phyloP scores from a whole-genome alignment of 768 basidiomycete genomes.

The Leucogyrophana mollusca region DNA sequence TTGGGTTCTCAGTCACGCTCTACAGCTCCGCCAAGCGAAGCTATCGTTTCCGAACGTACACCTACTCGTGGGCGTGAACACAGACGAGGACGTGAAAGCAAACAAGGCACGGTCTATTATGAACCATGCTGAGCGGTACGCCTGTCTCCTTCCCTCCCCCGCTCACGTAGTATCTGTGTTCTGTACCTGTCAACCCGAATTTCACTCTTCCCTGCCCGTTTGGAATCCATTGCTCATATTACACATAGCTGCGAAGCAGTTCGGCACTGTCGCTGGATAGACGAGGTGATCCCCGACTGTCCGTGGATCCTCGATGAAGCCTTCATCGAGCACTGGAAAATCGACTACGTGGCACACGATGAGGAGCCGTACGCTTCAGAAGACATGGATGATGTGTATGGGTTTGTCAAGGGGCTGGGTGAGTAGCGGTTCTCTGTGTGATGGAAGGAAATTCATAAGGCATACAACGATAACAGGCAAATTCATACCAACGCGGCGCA shows the following conservation, averaged over 20 bases:
- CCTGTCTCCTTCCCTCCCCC: constrained; percentile 5
- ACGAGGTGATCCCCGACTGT: constrained; percentile 86
- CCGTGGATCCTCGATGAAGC: constrained; percentile 87
- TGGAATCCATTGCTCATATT: no score
- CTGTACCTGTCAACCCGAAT: neutral
- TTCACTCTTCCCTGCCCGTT: no score
- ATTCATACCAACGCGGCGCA: constrained; percentile 94
- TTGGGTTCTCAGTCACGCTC: constrained; percentile 65
- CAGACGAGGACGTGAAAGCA: constrained; percentile 74
- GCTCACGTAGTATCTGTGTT: neutral
- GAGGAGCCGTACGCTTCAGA: constrained; percentile 81
- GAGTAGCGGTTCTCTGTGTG: constrained; percentile 14
- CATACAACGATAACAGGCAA: constrained; percentile 53
- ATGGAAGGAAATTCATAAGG: neutral
- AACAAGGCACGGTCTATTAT: constrained; percentile 87
- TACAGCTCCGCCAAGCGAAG: constrained; percentile 96
- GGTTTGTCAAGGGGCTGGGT: constrained; percentile 79
- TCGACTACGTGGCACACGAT: constrained; percentile 98
- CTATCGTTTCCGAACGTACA: constrained; percentile 88
- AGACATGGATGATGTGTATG: constrained; percentile 87
- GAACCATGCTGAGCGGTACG: constrained; percentile 82
- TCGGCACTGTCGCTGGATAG: constrained; percentile 97
- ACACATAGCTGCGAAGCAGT: constrained; percentile 71
- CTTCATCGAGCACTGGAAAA: constrained; percentile 81
- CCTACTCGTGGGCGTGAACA: constrained; percentile 90